phyloP scores from a whole-genome alignment of 176 grass and related monocot species.

The Raddia distichophylla region DNA sequence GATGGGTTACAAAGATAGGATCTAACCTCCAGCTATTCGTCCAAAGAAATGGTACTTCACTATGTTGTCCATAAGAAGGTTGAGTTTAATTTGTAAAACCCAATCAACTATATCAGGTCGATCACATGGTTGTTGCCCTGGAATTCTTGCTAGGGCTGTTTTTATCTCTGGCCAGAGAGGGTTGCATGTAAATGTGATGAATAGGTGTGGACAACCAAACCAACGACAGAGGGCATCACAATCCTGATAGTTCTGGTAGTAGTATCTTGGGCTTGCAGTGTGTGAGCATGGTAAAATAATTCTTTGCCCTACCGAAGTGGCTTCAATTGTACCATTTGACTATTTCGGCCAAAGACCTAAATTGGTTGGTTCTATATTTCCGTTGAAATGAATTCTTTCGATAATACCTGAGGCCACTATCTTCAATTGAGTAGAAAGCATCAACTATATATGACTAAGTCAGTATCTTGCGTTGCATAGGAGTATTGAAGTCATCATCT shows the following conservation, averaged over 20 bases:
- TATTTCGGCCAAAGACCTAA: neutral
- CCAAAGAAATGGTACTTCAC: neutral
- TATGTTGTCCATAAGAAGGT: neutral
- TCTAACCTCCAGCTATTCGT: neutral
- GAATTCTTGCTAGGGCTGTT: neutral
- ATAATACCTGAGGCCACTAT: neutral
- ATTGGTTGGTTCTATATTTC: neutral
- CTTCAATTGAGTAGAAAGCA: neutral
- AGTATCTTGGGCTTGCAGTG: neutral
- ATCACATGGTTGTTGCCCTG: neutral
- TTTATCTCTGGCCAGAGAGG: neutral
- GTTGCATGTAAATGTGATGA: neutral
- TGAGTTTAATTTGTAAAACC: neutral
- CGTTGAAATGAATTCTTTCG: neutral
- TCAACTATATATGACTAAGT: neutral
- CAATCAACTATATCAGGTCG: neutral
- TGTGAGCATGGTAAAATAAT: neutral
- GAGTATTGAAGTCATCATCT: neutral
- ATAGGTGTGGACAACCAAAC: neutral
- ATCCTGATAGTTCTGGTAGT: conserved; percentile 1
- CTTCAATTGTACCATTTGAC: neutral
- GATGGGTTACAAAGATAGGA: too few relatives aligned
- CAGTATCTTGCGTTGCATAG: neutral
- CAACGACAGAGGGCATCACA: neutral
- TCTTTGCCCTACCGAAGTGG: neutral